Percentiles rank a stretch among this genome's conserved stretches.
These are phyloP conservation scores for Gossypium trilobum DNA, from an alignment of 441 rosid species.

Conservation along the genomic window DNA sequence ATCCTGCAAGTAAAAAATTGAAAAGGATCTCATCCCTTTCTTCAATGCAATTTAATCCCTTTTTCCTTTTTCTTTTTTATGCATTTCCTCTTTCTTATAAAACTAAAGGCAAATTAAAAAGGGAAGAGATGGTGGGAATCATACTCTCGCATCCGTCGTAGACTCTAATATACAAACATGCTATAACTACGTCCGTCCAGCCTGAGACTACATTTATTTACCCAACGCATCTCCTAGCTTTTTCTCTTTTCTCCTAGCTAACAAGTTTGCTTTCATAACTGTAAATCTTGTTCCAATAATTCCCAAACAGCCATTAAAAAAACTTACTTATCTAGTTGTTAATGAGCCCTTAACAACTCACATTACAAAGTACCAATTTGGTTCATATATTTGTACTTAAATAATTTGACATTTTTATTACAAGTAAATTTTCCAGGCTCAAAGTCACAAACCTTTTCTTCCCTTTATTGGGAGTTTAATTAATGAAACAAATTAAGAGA, in stretches of 20 bases:
- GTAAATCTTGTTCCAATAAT: background rate
- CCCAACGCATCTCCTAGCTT: background rate
- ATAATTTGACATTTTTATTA: background rate
- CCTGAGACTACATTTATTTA: background rate
- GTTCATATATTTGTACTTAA: background rate
- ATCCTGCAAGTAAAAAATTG: background rate
- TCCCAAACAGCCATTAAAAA: background rate
- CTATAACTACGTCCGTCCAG: background rate
- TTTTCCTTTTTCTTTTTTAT: background rate
- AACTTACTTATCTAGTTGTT: too few relatives aligned
- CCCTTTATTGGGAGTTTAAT: too few relatives aligned
- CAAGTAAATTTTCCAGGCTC: background rate
- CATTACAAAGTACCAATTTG: background rate
- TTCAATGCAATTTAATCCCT: background rate
- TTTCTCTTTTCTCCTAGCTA: background rate
- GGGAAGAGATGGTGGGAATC: background rate
- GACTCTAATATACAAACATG: too few relatives aligned
- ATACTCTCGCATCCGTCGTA: too few relatives aligned
- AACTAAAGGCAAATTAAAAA: background rate
- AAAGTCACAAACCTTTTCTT: background rate
- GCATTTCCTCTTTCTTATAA: background rate
- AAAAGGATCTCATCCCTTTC: conserved; percentile 5
- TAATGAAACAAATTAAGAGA: too few relatives aligned
- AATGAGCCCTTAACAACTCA: background rate
- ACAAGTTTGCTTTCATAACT: conserved; percentile 11